Base-by-base conservation (phyloP, 2,329 filamentous ascomycete species). In the Microcera coccophila region DNA sequence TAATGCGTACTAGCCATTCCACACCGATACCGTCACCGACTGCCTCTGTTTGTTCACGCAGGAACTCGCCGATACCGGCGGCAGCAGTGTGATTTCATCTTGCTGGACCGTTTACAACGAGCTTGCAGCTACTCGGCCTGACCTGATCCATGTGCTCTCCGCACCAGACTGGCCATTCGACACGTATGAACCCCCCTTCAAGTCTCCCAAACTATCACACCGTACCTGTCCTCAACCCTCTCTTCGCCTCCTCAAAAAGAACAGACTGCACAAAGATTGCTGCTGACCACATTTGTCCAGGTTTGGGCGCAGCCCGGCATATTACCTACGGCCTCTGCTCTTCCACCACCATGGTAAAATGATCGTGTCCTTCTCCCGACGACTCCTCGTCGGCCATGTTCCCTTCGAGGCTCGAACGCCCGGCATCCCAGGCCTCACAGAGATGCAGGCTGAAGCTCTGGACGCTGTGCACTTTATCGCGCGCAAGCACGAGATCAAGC, bases 91-190 rank as follows among this genome's bases (percentile, higher is more conserved):
- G 45, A 59, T 82, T 11, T 70, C 76, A 1, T 77, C 74, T 45
- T 73, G 68, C 9, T 76, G 73, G 70, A 63, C 65, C 2, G 72
- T 83, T 1, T 83, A 82, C 57, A 83, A 83, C 48, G 73, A 81
- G 52, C 64, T 83, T 2, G 78, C 78, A 0, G 62, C 60, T 15
- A 75, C 69, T 1, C 61, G 78, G 12, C 78, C 79, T 0, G 79
- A 82, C 50, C 58, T 82, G 4, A 73, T 84, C 19, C 63, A 70
- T 4, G 78, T 74, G 0, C 60, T 83, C 19, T 61, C 71, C 0
- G 63, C 70, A 40, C 71, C 36, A 8, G 26, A 41, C 24, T 45
- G 42, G 42, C 38, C 24, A 5, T 41, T 41, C 17, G 42, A 45
- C 26, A 45, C 38, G 42, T 45, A 21, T 20, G 38, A n/a, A n/a